phyloP scores from a whole-genome alignment of 75 land plant species.

The Azolla pinnata region DNA sequence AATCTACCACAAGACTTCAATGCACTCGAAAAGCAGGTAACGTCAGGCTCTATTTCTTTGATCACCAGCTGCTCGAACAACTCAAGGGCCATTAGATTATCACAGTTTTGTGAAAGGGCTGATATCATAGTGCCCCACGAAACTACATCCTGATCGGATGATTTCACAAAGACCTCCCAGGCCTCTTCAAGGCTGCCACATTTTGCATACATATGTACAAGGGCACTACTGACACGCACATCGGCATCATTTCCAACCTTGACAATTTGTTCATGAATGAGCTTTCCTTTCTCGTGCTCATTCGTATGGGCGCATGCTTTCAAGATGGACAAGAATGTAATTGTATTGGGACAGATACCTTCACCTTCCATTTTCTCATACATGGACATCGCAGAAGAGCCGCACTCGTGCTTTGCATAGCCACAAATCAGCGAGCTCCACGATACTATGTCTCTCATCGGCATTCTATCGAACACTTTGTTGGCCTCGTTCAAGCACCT shows the following conservation, averaged over 20 bases:
- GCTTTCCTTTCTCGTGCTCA: constrained; percentile 41
- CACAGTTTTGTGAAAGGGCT: constrained; percentile 37
- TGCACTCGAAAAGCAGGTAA: constrained; percentile 23
- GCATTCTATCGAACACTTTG: constrained; percentile 29
- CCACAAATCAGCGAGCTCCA: constrained; percentile 4
- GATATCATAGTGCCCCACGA: constrained; percentile 54
- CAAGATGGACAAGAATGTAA: constrained; percentile 47
- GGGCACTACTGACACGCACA: constrained; percentile 34
- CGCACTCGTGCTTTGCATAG: constrained; percentile 9
- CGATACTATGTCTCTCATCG: constrained; percentile 1
- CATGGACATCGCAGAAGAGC: constrained; percentile 21
- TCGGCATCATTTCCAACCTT: constrained; percentile 31
- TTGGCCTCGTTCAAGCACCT: constrained; percentile 16
- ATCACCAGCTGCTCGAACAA: constrained; percentile 37
- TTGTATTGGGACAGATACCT: constrained; percentile 38
- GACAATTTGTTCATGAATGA: constrained; percentile 32
- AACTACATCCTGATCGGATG: constrained; percentile 35
- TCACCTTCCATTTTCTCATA: constrained; percentile 29
- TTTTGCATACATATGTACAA: constrained; percentile 64
- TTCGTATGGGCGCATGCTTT: constrained; percentile 53
- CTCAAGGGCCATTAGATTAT: constrained; percentile 33
- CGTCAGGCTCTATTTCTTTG: constrained; percentile 22
- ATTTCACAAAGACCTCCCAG: constrained; percentile 29
- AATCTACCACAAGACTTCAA: constrained; percentile 35
- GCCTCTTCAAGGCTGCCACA: constrained; percentile 58